Evolutionary conservation across 2,329 filamentous ascomycete genomes (phyloP).

Genomic region (Aspergillus sclerotialis): DNA sequence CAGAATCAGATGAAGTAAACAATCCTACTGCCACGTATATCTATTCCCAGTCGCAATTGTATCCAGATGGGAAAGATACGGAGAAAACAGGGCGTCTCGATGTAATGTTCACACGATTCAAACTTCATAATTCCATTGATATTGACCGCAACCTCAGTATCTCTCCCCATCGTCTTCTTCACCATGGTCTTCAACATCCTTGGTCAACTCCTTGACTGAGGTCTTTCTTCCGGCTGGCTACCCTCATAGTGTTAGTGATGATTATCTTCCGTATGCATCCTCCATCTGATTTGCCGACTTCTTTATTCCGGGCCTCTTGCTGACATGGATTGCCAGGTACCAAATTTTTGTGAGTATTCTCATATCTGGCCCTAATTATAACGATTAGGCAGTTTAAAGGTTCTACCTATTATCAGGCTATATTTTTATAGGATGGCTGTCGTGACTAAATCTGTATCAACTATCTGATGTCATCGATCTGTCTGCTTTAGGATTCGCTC

Average conservation of each 20-base stretch:
- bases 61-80: conserved; percentile 3
- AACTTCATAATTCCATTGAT: no score
- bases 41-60: conserved; percentile 25
- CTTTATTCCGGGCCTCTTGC: no score
- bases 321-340: conserved; percentile 46
- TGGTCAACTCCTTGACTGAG: conserved; percentile 47
- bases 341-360: conserved; percentile 63
- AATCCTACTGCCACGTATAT: conserved; percentile 44
- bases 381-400: no score
- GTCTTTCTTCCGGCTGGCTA: conserved; percentile 84
- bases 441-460: no score
- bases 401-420: no score
- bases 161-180: conserved; percentile 9
- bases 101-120: conserved; percentile 16
- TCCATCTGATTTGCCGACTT: not conserved
- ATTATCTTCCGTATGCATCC: conserved; percentile 67
- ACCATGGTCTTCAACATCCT: conserved; percentile 18
- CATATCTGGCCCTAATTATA: no score
- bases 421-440: no score
- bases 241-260: conserved; percentile 74
- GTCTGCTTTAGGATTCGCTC: no score
- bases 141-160: no score
- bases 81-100: conserved; percentile 37
- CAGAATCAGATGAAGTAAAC: conserved; percentile 44
- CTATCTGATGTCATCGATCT: no score